phyloP scores from a whole-genome alignment of 768 basidiomycete genomes.

The Termitomyces sp. region DNA sequence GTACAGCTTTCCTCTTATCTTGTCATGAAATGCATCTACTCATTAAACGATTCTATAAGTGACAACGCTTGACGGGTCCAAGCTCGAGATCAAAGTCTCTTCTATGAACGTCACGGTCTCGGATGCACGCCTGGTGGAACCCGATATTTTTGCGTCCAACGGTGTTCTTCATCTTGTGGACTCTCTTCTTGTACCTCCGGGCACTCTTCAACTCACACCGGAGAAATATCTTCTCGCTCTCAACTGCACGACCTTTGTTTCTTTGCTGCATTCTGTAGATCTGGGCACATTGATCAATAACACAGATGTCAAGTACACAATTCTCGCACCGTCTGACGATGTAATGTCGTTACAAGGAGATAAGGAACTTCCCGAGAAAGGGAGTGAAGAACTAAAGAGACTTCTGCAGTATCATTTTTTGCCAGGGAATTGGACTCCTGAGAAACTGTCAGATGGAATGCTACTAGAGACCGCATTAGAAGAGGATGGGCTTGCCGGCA shows the following conservation, averaged over 20 bases:
- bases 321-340: slow-evolving; percentile 89
- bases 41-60: slow-evolving; percentile 37
- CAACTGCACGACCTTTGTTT: slow-evolving; percentile 89
- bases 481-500: slow-evolving; percentile 64
- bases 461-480: slow-evolving; percentile 76
- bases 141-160: slow-evolving; percentile 90
- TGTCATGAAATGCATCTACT: neutral
- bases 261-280: slow-evolving; percentile 78
- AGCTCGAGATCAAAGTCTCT: slow-evolving; percentile 54
- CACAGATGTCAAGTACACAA: slow-evolving; percentile 69
- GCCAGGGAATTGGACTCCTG: slow-evolving; percentile 68
- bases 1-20: slow-evolving; percentile 33
- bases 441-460: slow-evolving; percentile 68
- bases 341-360: slow-evolving; percentile 58
- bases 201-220: slow-evolving; percentile 75
- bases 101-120: slow-evolving; percentile 52
- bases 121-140: slow-evolving; percentile 55
- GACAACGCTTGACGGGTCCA: slow-evolving; percentile 61
- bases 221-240: slow-evolving; percentile 93
- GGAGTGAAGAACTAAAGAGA: slow-evolving; percentile 65
- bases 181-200: slow-evolving; percentile 72
- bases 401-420: slow-evolving; percentile 88
- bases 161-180: slow-evolving; percentile 92
- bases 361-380: slow-evolving; percentile 55
- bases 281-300: slow-evolving; percentile 68